Conservation (phyloP, 1,284 basidiomycete genomes). For the Pseudozyma sp. region DNA sequence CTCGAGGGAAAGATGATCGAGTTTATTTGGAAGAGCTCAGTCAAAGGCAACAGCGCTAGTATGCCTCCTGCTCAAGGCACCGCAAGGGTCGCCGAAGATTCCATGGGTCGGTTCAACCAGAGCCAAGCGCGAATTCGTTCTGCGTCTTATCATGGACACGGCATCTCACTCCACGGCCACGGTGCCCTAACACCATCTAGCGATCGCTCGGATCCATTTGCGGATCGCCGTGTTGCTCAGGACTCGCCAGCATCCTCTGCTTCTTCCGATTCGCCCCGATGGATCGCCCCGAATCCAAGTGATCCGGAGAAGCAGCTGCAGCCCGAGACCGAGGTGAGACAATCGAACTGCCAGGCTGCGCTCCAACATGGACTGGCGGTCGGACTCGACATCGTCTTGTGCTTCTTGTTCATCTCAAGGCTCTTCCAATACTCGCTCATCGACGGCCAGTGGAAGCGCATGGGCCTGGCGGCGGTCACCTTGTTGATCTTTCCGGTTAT, state of each 20-base stretch:
- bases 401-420: conserved; percentile 76
- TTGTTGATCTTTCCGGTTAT: conserved; percentile 77
- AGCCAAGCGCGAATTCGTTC: conserved; percentile 28
- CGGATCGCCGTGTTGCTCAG: conserved; percentile 20
- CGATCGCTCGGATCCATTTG: conserved; percentile 22
- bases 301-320: conserved; percentile 37
- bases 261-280: not conserved
- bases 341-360: conserved; percentile 80
- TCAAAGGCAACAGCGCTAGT: too few relatives aligned
- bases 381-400: conserved; percentile 69
- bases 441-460: conserved; percentile 76
- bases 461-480: conserved; percentile 74
- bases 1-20: conserved; percentile 83
- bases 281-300: not conserved
- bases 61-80: too few relatives aligned
- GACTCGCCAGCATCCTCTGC: not conserved
- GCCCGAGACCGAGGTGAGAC: conserved; percentile 63
- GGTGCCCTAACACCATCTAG: conserved; percentile 12
- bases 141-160: conserved; percentile 14
- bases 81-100: conserved; percentile 3
- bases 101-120: conserved; percentile 35
- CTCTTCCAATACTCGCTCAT: conserved; percentile 77
- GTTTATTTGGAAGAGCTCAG: conserved; percentile 75
- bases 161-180: not conserved
- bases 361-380: conserved; percentile 80